Base-by-base conservation (phyloP, 768 basidiomycete species). In the Termitomyces sp. region DNA sequence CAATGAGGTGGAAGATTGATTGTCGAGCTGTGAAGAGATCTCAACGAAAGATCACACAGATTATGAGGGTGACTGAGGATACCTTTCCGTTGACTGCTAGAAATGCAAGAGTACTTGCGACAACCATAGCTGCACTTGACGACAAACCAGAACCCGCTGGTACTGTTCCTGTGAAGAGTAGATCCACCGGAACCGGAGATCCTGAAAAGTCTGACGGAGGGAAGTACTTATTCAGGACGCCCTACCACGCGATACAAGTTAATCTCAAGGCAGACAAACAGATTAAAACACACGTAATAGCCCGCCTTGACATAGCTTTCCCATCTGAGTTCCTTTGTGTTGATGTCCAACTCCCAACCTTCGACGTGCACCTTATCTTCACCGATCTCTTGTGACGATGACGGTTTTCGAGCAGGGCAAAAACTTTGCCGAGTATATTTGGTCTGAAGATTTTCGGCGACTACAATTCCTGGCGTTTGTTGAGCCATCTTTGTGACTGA, bases 121-220 rank as follows among this genome's bases (percentile, higher is more conserved):
- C 92, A 38, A 94, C 92, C 86, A 96, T 89, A 0, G 94, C 94
- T 0, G 92, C 91, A 64, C 91, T 93, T 3, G 91, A 93, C 7
- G 91, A 93, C 5, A 96, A 76, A 0, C 95, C 94, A 0, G 91
- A 89, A 0, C 94, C 95, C 2, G 91, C 83, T 0, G 94, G 94
- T 2, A 97, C 89, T 11, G 87, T 84, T 1, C 95, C 95, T 0
- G 87, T 86, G 11, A 93, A 85, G 4, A 94, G 79, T 10, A 94
- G 66, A 65, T 94, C 85, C n/a, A 89, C 84, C 4, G 87, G 82
- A 14, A 81, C 72, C 11, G 88, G 89, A 8, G 65, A 68, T 3
- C 66, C 67, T 8, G 61, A 65, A 0, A 63, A 43, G 38, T 57
- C 60, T 53, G 54, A 20, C 0, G 48, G 14, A 7, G 68, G 62